These are phyloP conservation scores for Coemansia sp. DNA, from an alignment of 192 early-diverging fungal genomes.

Conservation along the genomic window DNA sequence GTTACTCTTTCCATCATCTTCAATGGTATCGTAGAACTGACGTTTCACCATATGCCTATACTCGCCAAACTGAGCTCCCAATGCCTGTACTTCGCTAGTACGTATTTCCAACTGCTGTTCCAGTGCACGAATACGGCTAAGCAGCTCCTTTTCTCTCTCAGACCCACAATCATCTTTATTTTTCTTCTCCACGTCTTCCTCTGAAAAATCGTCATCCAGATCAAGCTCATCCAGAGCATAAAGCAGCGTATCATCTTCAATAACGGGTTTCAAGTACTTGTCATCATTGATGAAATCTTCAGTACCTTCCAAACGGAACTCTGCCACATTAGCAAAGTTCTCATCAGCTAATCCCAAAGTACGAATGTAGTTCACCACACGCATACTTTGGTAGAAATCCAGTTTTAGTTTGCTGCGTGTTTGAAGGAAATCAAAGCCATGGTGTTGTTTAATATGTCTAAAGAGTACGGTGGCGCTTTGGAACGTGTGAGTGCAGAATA, in stretches of 20 bases:
- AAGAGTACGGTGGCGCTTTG: conserved; percentile 55
- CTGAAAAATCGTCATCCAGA: conserved; percentile 48
- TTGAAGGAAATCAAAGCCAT: conserved; percentile 67
- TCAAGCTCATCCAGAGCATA: conserved; percentile 74
- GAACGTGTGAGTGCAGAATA: conserved; percentile 63
- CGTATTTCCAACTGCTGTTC: conserved; percentile 54
- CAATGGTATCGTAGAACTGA: conserved; percentile 61
- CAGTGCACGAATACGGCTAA: conserved; percentile 51
- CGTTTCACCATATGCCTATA: conserved; percentile 66
- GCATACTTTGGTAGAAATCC: conserved; percentile 82
- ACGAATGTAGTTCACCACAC: conserved; percentile 52
- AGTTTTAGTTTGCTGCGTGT: conserved; percentile 48
- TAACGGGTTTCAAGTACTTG: conserved; percentile 58
- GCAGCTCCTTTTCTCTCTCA: conserved; percentile 55
- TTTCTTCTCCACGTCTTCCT: conserved; percentile 4
- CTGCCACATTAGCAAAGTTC: conserved; percentile 20
- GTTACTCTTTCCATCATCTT: conserved; percentile 11
- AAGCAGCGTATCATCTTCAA: conserved; percentile 66
- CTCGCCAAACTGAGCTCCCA: conserved; percentile 61
- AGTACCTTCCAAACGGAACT: conserved; percentile 48
- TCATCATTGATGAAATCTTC: conserved; percentile 65
- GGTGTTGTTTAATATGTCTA: conserved; percentile 54
- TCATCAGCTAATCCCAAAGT: conserved; percentile 23
- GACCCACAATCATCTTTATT: conserved; percentile 3
- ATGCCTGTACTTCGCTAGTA: conserved; percentile 52